Evolutionary conservation across 1,284 basidiomycete species (phyloP).

Genomic region (Wallemia hederae): DNA sequence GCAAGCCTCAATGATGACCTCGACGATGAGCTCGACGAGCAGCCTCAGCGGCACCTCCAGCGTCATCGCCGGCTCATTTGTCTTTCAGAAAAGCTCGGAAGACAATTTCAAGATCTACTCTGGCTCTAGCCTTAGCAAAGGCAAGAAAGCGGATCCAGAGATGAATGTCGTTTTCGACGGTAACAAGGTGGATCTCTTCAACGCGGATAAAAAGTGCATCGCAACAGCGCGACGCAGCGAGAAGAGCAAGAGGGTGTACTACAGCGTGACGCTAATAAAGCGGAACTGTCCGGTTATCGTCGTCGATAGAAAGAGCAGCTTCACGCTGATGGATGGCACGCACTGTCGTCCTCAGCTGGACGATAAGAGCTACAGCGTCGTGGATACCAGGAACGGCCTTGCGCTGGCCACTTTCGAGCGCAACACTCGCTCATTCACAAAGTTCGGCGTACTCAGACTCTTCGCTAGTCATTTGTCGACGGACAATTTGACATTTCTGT

Average conservation of each 20-base stretch:
- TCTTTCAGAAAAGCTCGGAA: not conserved
- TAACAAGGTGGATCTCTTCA: not conserved
- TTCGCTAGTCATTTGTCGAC: not conserved
- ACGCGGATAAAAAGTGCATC: not conserved
- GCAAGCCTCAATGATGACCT: too few relatives aligned
- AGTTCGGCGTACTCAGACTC: not conserved
- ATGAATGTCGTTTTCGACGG: not conserved
- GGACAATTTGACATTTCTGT: not conserved
- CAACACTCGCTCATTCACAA: not conserved
- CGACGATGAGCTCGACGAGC: not conserved
- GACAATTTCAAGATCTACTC: not conserved
- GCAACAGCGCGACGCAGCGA: not conserved
- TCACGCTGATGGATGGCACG: not conserved
- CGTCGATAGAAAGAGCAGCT: not conserved
- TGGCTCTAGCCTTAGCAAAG: not conserved
- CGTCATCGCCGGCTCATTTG: not conserved
- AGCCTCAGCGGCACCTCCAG: not conserved
- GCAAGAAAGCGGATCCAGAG: not conserved
- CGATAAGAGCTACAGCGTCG: not conserved
- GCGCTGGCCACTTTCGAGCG: not conserved
- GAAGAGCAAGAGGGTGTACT: not conserved
- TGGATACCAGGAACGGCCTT: not conserved
- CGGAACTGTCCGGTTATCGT: not conserved
- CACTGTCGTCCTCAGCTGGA: not conserved
- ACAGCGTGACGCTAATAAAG: not conserved